Percentiles rank a stretch among this genome's conserved stretches.
Conservation (phyloP, 441 rosid species). For the Adansonia rubrostipa region DNA sequence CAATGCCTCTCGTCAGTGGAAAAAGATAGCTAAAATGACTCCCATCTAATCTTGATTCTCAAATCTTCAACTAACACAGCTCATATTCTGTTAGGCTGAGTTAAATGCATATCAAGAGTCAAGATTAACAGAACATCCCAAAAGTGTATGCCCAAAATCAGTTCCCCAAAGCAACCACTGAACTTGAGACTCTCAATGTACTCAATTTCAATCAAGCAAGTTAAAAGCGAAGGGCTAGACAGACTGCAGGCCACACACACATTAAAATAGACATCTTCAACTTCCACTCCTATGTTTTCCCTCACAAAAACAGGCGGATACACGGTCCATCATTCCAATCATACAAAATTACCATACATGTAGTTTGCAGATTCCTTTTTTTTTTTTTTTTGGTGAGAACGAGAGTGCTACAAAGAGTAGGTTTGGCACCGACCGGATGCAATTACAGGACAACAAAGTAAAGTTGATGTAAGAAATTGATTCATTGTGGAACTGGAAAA, state of each 20-base stretch:
- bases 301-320: too few species aligned
- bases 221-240: too few species aligned
- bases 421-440: neutral
- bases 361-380: too few species aligned
- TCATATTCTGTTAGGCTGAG: neutral
- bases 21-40: neutral
- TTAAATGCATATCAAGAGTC: neutral
- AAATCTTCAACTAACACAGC: slow-evolving; percentile 3
- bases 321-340: too few species aligned
- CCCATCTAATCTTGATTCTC: neutral
- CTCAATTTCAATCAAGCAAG: too few species aligned
- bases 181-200: too few species aligned
- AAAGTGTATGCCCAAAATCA: neutral
- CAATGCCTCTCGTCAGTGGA: neutral
- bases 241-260: too few species aligned
- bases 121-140: neutral
- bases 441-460: neutral
- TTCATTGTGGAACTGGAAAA: slow-evolving; percentile 38
- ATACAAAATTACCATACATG: too few species aligned
- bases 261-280: too few species aligned
- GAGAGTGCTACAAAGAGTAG: neutral
- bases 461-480: neutral
- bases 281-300: too few species aligned
- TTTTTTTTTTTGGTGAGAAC: too few species aligned
- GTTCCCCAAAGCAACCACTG: too few species aligned